Evolutionary conservation across 2,329 filamentous ascomycete genomes (phyloP).

Genomic region (Passalora sequoiae): DNA sequence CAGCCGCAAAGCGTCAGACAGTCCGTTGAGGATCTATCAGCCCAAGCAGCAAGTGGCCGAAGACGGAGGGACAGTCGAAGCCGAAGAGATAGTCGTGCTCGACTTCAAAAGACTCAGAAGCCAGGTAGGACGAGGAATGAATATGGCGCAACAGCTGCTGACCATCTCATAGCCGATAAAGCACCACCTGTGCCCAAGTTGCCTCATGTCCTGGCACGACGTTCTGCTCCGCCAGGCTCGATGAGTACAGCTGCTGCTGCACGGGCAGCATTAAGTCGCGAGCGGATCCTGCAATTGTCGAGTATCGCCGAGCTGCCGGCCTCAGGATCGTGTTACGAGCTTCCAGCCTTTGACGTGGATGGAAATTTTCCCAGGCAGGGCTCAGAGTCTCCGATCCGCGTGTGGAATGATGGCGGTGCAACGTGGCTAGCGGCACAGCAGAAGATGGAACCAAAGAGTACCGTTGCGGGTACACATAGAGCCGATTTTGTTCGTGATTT

Average conservation of each 20-base stretch:
- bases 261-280: neutral
- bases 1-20: neutral
- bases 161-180: neutral
- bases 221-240: too few relatives aligned
- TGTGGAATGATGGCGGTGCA: neutral
- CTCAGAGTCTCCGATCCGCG: neutral
- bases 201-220: too few relatives aligned
- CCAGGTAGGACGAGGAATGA: neutral
- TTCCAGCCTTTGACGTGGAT: neutral
- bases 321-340: neutral
- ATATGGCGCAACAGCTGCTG: neutral
- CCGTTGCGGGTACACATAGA: neutral
- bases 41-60: neutral
- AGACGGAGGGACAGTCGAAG: neutral
- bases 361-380: neutral
- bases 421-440: neutral
- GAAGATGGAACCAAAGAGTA: neutral
- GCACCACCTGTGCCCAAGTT: too few relatives aligned
- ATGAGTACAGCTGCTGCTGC: too few relatives aligned
- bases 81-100: neutral
- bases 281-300: neutral
- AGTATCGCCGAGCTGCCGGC: neutral
- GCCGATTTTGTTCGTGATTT: neutral
- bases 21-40: conserved; percentile 1
- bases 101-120: neutral